Evolutionary conservation across 192 early-diverging fungal species (phyloP), one percentile per base, ranked within the genome.

Genomic region (Podochytrium sp.): DNA sequence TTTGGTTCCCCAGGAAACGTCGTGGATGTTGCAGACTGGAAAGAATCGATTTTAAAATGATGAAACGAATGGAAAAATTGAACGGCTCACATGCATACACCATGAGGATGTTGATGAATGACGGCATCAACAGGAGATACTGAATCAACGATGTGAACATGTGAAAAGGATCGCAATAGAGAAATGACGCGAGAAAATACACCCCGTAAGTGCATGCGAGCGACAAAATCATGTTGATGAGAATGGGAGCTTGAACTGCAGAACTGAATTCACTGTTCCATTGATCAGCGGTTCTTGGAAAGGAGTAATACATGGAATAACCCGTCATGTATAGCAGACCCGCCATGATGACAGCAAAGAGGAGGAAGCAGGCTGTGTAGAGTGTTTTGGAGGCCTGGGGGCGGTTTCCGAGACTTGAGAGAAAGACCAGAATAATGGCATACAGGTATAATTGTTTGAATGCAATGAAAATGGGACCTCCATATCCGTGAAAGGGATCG

Each of bases 1-100:
- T 73, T 84, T 85, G 27, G 88, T 89, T 29, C 88, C 88, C 88
- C 88, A 89, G 18, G 79, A 79, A 27, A 86, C 77, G 72, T 89
- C 86, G 59, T 86, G 84, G 47, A 83, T 81, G 69, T 83, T 87
- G 64, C 75, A 74, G 61, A 85, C 73, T 84, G 69, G 10, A n/a
- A 73, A 29, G 2, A 33, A 58, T 29, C 14, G 39, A n/a, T 39
- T 40, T 20, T 32, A 16, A 4, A 49, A 41, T 40, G 49, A 66
- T 23, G 49, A 34, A 2, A 29, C 23, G 64, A 37, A 14, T 43
- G 2, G 38, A 73, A 16, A 74, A 79, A 73, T 58, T n/a, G 43
- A 75, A 72, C 30, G 25, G 42, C 72, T 65, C 52, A 81, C 78
- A 85, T 5, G 86, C 83, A 67, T 85, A 88, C 10, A 88, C 86